Conservation (phyloP, 345 rosid genomes). For the Euphorbia peplus region DNA sequence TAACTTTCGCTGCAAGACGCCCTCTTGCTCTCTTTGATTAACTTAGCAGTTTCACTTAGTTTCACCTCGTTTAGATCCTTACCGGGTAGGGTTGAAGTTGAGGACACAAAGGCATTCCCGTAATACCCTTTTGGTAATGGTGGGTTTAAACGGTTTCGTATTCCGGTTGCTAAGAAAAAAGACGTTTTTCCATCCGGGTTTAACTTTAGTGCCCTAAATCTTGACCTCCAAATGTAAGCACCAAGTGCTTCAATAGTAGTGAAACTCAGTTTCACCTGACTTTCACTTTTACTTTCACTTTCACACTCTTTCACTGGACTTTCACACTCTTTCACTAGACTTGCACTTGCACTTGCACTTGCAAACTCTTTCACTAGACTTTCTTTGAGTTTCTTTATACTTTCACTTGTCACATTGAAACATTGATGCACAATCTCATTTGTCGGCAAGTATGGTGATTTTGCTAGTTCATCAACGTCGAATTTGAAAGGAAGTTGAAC, state of each 20-base stretch:
- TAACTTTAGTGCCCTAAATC: conserved; percentile 43
- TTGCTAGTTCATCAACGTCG: conserved; percentile 3
- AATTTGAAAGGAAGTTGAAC: neutral
- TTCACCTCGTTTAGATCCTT: conserved; percentile 29
- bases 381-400: conserved; percentile 34
- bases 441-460: conserved; percentile 40
- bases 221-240: conserved; percentile 50
- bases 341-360: conserved; percentile 10
- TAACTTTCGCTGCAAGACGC: conserved; percentile 16
- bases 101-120: conserved; percentile 53
- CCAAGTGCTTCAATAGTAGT: conserved; percentile 53
- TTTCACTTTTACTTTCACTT: too few relatives aligned
- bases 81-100: conserved; percentile 33
- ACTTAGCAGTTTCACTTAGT: conserved; percentile 27
- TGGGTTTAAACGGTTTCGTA: conserved; percentile 39
- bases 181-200: conserved; percentile 37
- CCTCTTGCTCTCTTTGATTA: conserved; percentile 44
- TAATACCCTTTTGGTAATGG: conserved; percentile 46
- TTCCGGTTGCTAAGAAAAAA: conserved; percentile 36
- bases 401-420: conserved; percentile 31
- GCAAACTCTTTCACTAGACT: conserved; percentile 17
- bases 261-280: conserved; percentile 1
- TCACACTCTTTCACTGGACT: conserved; percentile 17
- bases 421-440: conserved; percentile 36
- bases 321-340: conserved; percentile 32